phyloP scores from a whole-genome alignment of 1,139 yeast genomes.

The Scheffersomyces quercinus region DNA sequence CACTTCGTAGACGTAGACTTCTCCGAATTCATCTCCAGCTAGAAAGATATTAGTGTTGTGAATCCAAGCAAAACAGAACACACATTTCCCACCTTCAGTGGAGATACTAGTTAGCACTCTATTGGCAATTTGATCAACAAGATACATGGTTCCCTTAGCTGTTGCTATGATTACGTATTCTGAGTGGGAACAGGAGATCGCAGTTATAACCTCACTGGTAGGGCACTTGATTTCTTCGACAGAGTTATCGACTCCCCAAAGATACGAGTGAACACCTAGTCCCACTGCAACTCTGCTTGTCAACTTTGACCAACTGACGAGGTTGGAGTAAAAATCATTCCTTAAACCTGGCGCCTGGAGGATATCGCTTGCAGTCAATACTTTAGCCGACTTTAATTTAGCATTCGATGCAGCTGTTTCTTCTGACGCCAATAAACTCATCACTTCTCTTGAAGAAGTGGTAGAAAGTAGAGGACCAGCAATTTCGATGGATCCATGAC shows the following conservation, averaged over 20 bases:
- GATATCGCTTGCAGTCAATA: constrained; percentile 23
- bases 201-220: constrained; percentile 49
- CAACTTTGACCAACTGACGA: constrained; percentile 69
- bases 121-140: constrained; percentile 21
- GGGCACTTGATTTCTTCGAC: constrained; percentile 31
- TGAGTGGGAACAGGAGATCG: constrained; percentile 54
- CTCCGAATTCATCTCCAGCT: constrained; percentile 73
- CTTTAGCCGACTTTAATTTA: not conserved
- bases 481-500: constrained; percentile 9
- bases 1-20: constrained; percentile 47
- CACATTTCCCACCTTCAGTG: constrained; percentile 30
- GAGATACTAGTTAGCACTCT: constrained; percentile 30
- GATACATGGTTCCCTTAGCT: constrained; percentile 24
- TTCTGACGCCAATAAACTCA: constrained; percentile 10
- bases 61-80: constrained; percentile 68
- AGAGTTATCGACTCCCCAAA: constrained; percentile 62
- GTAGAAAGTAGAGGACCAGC: constrained; percentile 16
- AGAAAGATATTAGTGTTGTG: constrained; percentile 45
- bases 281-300: constrained; percentile 68
- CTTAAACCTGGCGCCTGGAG: constrained; percentile 75
- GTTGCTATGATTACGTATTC: constrained; percentile 59
- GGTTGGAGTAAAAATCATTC: constrained; percentile 79
- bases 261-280: constrained; percentile 55
- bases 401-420: constrained; percentile 2
- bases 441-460: constrained; percentile 13